Base-by-base conservation (phyloP, 768 basidiomycete genomes). In the Tulasnella sp. region DNA sequence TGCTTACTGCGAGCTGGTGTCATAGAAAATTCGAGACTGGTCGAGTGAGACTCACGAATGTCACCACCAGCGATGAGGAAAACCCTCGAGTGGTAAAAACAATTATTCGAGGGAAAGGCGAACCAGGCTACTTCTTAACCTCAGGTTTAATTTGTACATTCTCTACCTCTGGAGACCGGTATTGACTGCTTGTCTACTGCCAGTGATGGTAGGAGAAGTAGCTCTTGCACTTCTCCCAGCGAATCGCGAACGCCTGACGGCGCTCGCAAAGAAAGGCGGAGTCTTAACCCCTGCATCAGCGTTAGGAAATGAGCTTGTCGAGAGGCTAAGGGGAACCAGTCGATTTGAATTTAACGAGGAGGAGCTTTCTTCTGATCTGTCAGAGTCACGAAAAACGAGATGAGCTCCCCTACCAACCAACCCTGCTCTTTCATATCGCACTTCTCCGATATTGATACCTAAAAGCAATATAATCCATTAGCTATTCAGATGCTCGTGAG, bases 211-310 rank as follows among this genome's bases (percentile, higher is more conserved):
- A n/a, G 81, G 86, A 0, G 93, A 95, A 81, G 86, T 86, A 17
- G 95, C 92, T 0, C 83, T 98, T 16, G 84, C 85, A 19, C 81
- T 95, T 66, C 81, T 89, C 19, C 81, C 91, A 1, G 83, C 87
- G 14, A 77, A 82, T 35, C 81, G 85, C 19, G 82, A 81, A 17
- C 78, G 81, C 4, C 84, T 94, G 1, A 86, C 92, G 0, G 75
- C 82, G 0, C 78, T 89, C 7, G 88, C 85, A 3, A 82, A 81
- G 65, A 79, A 82, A 62, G 95, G 94, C 14, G 95, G 95, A 0
- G 80, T 95, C 2, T 81, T 97, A 65, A 98, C 95, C 1, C 89
- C 95, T 0, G 86, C 89, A 79, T 87, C 86, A 4, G 95, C 91
- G 1, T 84, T 96, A 72, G 95, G 94, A 17, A 87, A 91, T 73